These are phyloP conservation scores for Botrytis porri DNA, from an alignment of 2,329 filamentous ascomycete genomes.

Conservation along the genomic window DNA sequence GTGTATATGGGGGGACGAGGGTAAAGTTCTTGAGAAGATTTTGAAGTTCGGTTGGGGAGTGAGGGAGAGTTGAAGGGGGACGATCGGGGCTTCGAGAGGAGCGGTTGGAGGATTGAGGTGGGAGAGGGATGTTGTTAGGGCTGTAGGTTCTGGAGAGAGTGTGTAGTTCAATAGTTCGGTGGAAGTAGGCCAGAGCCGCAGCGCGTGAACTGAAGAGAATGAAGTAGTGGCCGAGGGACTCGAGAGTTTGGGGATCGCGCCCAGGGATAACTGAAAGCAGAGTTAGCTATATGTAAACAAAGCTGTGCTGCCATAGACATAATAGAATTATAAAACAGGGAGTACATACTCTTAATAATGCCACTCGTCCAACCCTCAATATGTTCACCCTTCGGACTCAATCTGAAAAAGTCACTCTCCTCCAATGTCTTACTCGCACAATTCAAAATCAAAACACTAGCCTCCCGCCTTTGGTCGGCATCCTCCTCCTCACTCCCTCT, in stretches of 20 bases:
- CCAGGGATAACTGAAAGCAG: slow-evolving; percentile 54
- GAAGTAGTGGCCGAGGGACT: slow-evolving; percentile 63
- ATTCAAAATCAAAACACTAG: slow-evolving; percentile 51
- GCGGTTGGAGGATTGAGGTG: slow-evolving; percentile 36
- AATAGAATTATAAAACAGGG: not conserved
- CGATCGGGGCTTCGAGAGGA: slow-evolving; percentile 24
- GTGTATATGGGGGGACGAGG: slow-evolving; percentile 45
- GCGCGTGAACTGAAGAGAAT: slow-evolving; percentile 61
- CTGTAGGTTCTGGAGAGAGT: slow-evolving; percentile 44
- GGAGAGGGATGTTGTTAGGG: slow-evolving; percentile 37
- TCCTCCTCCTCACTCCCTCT: not conserved
- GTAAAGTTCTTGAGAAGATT: slow-evolving; percentile 49
- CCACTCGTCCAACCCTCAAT: slow-evolving; percentile 66
- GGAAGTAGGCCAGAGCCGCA: slow-evolving; percentile 61
- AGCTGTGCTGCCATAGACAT: not conserved
- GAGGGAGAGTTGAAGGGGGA: slow-evolving; percentile 39
- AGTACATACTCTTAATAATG: slow-evolving; percentile 52
- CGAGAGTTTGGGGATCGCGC: slow-evolving; percentile 61
- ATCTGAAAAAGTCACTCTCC: slow-evolving; percentile 68
- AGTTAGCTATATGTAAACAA: slow-evolving; percentile 14
- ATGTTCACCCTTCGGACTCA: slow-evolving; percentile 59
- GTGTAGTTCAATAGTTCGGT: slow-evolving; percentile 52
- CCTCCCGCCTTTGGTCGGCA: not conserved
- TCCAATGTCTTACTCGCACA: slow-evolving; percentile 58
- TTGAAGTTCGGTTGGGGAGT: slow-evolving; percentile 46